A percentile compares a stretch with the other conserved stretches of the same genome.
phyloP scores from a whole-genome alignment of 139 green algal species.

The Coccomyxa sp. region DNA sequence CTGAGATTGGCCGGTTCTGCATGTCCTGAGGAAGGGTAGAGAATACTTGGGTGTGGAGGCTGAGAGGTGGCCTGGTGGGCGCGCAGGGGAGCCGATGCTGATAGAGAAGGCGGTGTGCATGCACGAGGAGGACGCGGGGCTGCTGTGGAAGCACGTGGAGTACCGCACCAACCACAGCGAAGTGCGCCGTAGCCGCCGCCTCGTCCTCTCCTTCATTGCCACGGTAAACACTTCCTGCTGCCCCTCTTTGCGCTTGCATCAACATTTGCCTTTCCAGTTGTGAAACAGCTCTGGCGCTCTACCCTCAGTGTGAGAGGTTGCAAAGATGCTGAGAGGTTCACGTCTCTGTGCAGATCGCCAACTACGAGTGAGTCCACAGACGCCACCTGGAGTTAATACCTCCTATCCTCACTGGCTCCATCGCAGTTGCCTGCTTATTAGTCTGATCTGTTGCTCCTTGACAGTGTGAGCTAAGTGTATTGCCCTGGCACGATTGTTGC shows the following conservation, averaged over 20 bases:
- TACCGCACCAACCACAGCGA: conserved; percentile 49
- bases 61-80: not conserved
- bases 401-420: no score
- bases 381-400: no score
- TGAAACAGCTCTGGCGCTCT: no score
- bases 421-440: no score
- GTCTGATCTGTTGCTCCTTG: no score
- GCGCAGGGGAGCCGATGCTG: conserved; percentile 37
- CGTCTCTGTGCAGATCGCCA: conserved; percentile 46
- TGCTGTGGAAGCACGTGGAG: conserved; percentile 88
- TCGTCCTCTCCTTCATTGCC: conserved; percentile 70
- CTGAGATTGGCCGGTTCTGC: not conserved
- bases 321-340: not conserved
- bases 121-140: conserved; percentile 84
- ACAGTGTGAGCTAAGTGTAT: no score
- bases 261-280: no score
- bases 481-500: no score
- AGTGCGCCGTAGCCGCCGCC: conserved; percentile 57
- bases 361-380: no score
- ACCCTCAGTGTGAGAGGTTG: not conserved
- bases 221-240: not conserved
- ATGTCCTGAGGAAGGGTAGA: not conserved
- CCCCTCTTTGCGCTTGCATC: not conserved
- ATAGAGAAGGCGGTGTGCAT: conserved; percentile 81
- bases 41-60: not conserved